Conservation (phyloP, 2,329 filamentous ascomycete genomes). For the Aspergillus transmontanensis region DNA sequence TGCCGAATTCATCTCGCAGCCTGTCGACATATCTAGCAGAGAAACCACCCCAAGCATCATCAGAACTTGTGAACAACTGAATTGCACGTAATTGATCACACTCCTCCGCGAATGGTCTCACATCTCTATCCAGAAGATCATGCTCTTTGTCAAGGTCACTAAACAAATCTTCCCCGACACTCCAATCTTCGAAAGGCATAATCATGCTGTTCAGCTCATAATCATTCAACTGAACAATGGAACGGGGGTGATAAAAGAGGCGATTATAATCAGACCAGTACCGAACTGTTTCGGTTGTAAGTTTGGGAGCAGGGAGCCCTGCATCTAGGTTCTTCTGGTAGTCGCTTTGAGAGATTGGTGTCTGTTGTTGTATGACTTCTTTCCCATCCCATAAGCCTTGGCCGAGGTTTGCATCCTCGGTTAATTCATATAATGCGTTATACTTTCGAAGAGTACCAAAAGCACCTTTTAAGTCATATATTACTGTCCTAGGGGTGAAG, state of each 20-base stretch:
- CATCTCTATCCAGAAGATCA: slow-evolving; percentile 86
- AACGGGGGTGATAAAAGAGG: slow-evolving; percentile 88
- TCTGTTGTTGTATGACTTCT: slow-evolving; percentile 68
- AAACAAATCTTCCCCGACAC: slow-evolving; percentile 75
- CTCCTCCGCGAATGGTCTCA: slow-evolving; percentile 86
- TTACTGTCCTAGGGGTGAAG: slow-evolving; percentile 84
- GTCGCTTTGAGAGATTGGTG: slow-evolving; percentile 67
- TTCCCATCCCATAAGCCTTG: slow-evolving; percentile 61
- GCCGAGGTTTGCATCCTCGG: slow-evolving; percentile 38
- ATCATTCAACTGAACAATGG: slow-evolving; percentile 82
- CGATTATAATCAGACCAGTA: slow-evolving; percentile 98
- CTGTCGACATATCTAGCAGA: slow-evolving; percentile 72
- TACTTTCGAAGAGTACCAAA: slow-evolving; percentile 87
- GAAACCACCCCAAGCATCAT: slow-evolving; percentile 83
- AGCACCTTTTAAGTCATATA: slow-evolving; percentile 93
- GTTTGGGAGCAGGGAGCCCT: slow-evolving; percentile 63
- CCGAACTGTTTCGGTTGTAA: slow-evolving; percentile 73
- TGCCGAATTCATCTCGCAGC: slow-evolving; percentile 87
- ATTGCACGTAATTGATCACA: slow-evolving; percentile 90
- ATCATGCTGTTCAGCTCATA: slow-evolving; percentile 79
- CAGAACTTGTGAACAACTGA: slow-evolving; percentile 71
- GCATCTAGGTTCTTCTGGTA: slow-evolving; percentile 81
- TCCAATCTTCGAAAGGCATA: slow-evolving; percentile 80
- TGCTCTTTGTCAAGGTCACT: slow-evolving; percentile 72
- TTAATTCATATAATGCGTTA: slow-evolving; percentile 79